Evolutionary conservation across 2,329 filamentous ascomycete species (phyloP), one percentile per base, ranked within the genome.

Genomic region (Hypoxylon sp.): DNA sequence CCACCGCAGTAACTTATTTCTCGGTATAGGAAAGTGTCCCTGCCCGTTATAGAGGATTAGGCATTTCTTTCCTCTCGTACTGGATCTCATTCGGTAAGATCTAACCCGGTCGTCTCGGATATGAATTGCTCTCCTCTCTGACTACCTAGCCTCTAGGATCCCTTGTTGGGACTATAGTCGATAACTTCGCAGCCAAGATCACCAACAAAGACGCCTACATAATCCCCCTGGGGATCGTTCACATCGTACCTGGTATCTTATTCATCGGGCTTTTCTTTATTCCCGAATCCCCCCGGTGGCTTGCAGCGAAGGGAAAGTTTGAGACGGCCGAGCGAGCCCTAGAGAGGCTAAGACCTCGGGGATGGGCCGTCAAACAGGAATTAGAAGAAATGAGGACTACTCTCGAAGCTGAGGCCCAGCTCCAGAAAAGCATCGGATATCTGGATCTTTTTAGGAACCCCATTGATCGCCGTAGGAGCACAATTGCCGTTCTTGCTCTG

Each of bases 401-500:
- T 2, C 73, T 82, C 5, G 76, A 77, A 2, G 70, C 73, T 5
- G 80, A 82, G 67, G 70, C 63, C 4, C 71, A 71, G 21, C 54
- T 78, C 0, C 73, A 76, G 41, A 69, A 72, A 23, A 69, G 79
- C 72, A 30, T 80, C 68, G 65, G 74, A 57, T 70, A 85, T 39
- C 69, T 81, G 19, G 84, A 87, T 59, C 79, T 87, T 68, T 82
- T 84, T 72, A 78, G 74, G 39, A 82, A 86, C 69, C 83, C 84
- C 1, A 76, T 87, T 29, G 84, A 87, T 73, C 79, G 84, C 12
- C 79, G 85, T 21, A 78, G 85, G 21, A 86, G 84, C 0, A 68
- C 83, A 0, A 63, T 87, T 2, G 78, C 84, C 5, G 78, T 87
- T 32, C 79, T 78, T 8, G 81, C 81, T 1, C 75, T 88, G 14